Base-by-base conservation (phyloP, 441 rosid species). In the Adansonia grandidieri region DNA sequence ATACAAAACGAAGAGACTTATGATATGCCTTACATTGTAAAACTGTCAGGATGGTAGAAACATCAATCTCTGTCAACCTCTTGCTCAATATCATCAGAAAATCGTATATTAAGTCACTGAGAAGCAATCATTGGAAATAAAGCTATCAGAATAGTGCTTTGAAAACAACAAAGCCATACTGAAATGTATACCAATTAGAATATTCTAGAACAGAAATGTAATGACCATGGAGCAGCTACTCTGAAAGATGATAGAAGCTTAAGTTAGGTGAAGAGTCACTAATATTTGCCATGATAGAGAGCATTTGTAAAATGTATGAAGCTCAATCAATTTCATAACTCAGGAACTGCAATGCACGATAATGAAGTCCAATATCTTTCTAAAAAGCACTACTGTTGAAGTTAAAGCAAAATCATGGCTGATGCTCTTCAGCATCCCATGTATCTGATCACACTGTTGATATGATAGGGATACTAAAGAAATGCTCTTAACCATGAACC, bases 81-180 rank as follows among this genome's bases (percentile, higher is more conserved):
- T 90, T 86, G 87, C 94, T 87, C 95, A 91, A 71, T 80, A 79
- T 86, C 87, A 83, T 84, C 76, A 95, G 83, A 74, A 93, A 91
- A 87, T 95, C 95, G 73, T 89, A 91, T 70, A 93, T 91, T 84
- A 96, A 83, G 83, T 93, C 98, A 88, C 99, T 96, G 94, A 80
- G 85, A 82, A 48, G 70, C 66, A 86, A 17, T 20, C 8, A 74
- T 17, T 40, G 60, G 42, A 80, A 62, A 19, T 50, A 51, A 3
- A 7, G 56, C 48, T 64, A 51, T 83, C 37, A 77, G 82, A 56
- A 71, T 64, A 57, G 28, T 40, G 5, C 60, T 40, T 44, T 61
- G 51, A 48, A 64, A 17, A 79, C 58, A 71, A 28, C 71, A 50
- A 40, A 45, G 15, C 58, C 45, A 28, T 61, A 77, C 10, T 28